Evolutionary conservation across 2,329 filamentous ascomycete genomes (phyloP).

Genomic region (Colletotrichum zoysiae): DNA sequence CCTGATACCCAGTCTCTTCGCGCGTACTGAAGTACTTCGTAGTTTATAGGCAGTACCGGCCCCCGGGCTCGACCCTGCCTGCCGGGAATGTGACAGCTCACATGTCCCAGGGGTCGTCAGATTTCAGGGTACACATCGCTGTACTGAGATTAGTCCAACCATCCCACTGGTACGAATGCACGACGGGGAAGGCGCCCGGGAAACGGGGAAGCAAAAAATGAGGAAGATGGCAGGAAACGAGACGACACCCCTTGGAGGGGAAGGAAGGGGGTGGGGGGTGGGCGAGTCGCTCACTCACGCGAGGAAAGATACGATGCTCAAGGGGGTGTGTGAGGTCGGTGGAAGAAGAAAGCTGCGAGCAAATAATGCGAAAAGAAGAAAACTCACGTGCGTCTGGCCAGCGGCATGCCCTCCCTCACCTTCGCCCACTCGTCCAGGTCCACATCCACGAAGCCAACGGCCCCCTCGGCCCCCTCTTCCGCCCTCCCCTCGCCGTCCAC

Average conservation of each 20-base stretch:
- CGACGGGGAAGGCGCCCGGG: conserved; percentile 16
- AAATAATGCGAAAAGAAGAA: background rate
- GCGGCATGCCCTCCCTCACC: conserved; percentile 65
- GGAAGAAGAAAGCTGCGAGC: conserved; percentile 4
- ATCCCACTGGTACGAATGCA: conserved; percentile 26
- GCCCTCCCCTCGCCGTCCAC: conserved; percentile 56
- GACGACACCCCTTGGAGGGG: background rate
- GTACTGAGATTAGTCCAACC: conserved; percentile 34
- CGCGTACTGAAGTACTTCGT: background rate
- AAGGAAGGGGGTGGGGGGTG: background rate
- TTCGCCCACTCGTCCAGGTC: conserved; percentile 61
- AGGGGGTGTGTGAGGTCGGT: conserved; percentile 7
- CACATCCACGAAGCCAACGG: conserved; percentile 68
- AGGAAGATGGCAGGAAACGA: conserved; percentile 1
- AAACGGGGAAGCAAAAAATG: conserved; percentile 10
- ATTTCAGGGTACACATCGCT: conserved; percentile 43
- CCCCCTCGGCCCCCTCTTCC: conserved; percentile 57
- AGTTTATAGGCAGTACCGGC: background rate
- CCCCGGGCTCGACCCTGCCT: conserved; percentile 27
- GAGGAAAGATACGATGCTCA: conserved; percentile 21
- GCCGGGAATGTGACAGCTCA: conserved; percentile 39
- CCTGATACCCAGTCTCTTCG: background rate
- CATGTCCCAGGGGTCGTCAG: conserved; percentile 13
- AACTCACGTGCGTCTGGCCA: conserved; percentile 65
- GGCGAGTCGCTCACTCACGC: conserved; percentile 15